These are phyloP conservation scores for Tanacetum coccineum DNA, from an alignment of 129 eudicot genomes.

Conservation along the genomic window DNA sequence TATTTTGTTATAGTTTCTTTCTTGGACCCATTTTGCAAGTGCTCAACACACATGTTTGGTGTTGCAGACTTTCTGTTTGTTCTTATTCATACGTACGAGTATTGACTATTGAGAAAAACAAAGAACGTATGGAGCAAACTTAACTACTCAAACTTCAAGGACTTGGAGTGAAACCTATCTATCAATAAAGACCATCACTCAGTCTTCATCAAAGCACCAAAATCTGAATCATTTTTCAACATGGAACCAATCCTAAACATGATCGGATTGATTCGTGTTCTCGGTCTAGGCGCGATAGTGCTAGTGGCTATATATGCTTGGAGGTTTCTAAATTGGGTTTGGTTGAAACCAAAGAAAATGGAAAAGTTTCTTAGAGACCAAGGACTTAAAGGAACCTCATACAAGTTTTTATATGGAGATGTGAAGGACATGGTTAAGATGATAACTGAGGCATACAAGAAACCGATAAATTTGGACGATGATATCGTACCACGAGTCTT, in stretches of 20 bases:
- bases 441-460: slow-evolving; percentile 44
- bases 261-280: background rate
- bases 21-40: no score
- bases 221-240: slow-evolving; percentile 2
- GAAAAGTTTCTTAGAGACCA: slow-evolving; percentile 22
- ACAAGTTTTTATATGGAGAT: slow-evolving; percentile 53
- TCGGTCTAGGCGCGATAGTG: background rate
- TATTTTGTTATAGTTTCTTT: no score
- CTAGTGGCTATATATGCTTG: background rate
- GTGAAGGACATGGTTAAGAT: slow-evolving; percentile 39
- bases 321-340: slow-evolving; percentile 27
- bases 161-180: slow-evolving; percentile 6
- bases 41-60: no score
- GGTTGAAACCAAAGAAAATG: slow-evolving; percentile 54
- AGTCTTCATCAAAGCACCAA: slow-evolving; percentile 4
- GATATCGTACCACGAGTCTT: slow-evolving; percentile 50
- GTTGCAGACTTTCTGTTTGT: no score
- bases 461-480: slow-evolving; percentile 44
- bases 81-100: no score
- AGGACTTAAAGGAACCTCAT: slow-evolving; percentile 56
- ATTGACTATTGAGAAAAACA: background rate
- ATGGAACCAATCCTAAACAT: slow-evolving; percentile 12
- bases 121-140: background rate
- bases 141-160: slow-evolving; percentile 19
- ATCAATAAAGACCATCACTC: slow-evolving; percentile 17